Conservation (phyloP, 2,329 filamentous ascomycete genomes). For the Dactylellina cionopaga region DNA sequence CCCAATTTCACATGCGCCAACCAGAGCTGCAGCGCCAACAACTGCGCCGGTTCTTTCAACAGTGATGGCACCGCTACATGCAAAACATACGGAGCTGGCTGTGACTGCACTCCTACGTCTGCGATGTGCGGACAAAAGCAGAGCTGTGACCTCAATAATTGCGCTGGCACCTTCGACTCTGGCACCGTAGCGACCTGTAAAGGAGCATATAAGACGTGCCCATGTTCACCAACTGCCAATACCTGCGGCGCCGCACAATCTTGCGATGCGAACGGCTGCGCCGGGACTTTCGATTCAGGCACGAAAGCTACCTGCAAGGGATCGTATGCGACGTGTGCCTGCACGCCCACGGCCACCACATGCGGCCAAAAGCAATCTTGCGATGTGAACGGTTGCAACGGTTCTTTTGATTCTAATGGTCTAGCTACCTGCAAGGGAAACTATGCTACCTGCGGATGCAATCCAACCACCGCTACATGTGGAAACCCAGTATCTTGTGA, state of each 20-base stretch:
- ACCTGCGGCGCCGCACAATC: slow-evolving; percentile 4
- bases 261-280: slow-evolving; percentile 12
- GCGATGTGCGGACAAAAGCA: slow-evolving; percentile 20
- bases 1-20: slow-evolving; percentile 8
- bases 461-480: not conserved
- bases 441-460: not conserved
- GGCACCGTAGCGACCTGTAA: slow-evolving; percentile 19
- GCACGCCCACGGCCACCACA: not conserved
- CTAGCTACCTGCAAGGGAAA: not conserved
- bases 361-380: not conserved
- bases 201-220: slow-evolving; percentile 6
- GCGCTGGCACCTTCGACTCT: slow-evolving; percentile 21
- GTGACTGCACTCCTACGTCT: slow-evolving; percentile 19
- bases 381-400: not conserved
- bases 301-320: not conserved
- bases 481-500: not conserved
- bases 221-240: slow-evolving; percentile 14
- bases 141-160: slow-evolving; percentile 13
- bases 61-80: slow-evolving; percentile 19
- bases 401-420: not conserved
- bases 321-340: not conserved
- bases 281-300: not conserved
- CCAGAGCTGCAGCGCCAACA: slow-evolving; percentile 9
- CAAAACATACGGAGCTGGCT: slow-evolving; percentile 25
- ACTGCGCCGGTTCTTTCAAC: slow-evolving; percentile 28